phyloP scores from a whole-genome alignment of 495 filamentous ascomycete species.

The Oidiodendron maius region DNA sequence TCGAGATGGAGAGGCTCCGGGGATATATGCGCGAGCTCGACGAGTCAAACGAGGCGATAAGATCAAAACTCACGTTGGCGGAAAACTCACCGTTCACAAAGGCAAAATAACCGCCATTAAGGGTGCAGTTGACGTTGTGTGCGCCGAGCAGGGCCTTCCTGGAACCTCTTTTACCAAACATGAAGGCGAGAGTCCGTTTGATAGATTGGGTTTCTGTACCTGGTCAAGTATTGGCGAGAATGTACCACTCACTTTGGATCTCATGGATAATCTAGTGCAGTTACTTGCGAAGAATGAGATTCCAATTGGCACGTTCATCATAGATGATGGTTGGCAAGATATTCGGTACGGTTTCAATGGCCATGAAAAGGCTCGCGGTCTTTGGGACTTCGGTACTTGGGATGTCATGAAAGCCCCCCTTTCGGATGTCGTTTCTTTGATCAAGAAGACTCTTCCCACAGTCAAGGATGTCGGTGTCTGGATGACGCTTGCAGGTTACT shows the following conservation, averaged over 20 bases:
- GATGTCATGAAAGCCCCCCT: conserved; percentile 1
- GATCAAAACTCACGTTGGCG: neutral
- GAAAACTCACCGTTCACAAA: conserved; percentile 3
- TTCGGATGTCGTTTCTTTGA: conserved; percentile 4
- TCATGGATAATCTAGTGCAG: conserved; percentile 4
- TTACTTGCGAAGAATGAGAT: neutral
- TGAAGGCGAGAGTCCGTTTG: conserved; percentile 1
- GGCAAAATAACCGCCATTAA: conserved; percentile 1
- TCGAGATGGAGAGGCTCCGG: conserved; percentile 4
- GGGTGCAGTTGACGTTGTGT: neutral
- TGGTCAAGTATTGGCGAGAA: conserved; percentile 8
- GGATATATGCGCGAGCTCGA: conserved; percentile 5
- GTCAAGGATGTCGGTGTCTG: conserved; percentile 11
- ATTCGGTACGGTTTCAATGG: conserved; percentile 8
- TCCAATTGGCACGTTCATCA: conserved; percentile 12
- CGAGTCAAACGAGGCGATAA: neutral
- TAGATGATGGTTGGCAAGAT: conserved; percentile 12
- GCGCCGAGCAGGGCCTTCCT: conserved; percentile 1
- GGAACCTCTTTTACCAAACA: conserved; percentile 1
- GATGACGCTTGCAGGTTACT: conserved; percentile 8
- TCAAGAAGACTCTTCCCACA: conserved; percentile 9
- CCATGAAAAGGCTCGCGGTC: conserved; percentile 1
- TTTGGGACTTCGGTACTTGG: conserved; percentile 9
- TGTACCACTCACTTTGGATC: conserved; percentile 4
- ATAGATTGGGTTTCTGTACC: conserved; percentile 7